Percentiles rank a stretch among this genome's conserved stretches.
These are phyloP conservation scores for Neurospora sublineolata DNA, from an alignment of 495 filamentous ascomycete species.

Conservation along the genomic window DNA sequence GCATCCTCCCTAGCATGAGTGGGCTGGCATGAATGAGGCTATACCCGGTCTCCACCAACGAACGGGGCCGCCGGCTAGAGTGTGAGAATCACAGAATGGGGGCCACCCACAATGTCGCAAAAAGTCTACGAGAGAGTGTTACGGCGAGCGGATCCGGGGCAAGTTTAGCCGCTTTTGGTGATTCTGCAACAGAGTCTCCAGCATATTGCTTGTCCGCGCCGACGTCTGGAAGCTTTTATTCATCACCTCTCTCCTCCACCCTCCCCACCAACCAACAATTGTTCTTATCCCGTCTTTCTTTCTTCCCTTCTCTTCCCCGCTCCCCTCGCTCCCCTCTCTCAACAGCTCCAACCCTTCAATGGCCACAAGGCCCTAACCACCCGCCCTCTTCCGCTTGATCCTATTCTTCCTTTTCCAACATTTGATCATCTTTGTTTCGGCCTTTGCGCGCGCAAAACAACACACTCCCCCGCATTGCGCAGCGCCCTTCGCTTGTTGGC, in stretches of 20 bases:
- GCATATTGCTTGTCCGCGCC: background rate
- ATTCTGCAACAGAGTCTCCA: background rate
- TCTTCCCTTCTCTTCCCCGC: background rate
- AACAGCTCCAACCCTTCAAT: background rate
- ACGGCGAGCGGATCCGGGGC: background rate
- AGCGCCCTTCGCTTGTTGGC: constrained; percentile 2
- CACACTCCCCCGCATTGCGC: background rate
- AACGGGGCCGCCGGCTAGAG: background rate
- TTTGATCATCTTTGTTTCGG: constrained; percentile 1
- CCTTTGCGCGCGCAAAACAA: background rate
- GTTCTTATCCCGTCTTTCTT: background rate
- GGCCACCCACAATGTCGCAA: background rate
- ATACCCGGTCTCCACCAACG: background rate
- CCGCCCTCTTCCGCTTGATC: background rate
- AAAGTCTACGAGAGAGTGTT: background rate
- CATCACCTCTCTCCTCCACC: background rate
- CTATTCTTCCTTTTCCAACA: background rate
- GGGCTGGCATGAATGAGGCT: background rate
- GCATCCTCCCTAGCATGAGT: background rate
- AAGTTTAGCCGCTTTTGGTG: background rate
- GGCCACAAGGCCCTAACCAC: background rate
- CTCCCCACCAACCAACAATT: background rate
- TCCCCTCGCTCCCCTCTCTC: background rate
- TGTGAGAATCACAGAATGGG: background rate
- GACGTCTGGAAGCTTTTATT: background rate